Conservation (phyloP, 495 filamentous ascomycete genomes). For the Pseudevernia furfuracea region DNA sequence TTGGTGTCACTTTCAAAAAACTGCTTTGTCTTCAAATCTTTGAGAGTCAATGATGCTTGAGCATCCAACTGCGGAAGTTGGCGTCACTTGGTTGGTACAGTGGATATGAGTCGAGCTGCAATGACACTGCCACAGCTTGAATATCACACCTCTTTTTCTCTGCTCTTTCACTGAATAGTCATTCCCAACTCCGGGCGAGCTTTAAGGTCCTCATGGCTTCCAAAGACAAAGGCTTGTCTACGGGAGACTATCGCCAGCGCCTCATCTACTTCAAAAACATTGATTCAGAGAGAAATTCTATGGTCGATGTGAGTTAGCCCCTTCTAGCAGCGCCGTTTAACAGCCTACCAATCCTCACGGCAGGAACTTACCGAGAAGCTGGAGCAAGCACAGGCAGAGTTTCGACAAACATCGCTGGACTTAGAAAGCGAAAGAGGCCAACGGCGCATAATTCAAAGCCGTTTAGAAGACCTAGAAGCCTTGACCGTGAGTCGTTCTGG, state of each 20-base stretch:
- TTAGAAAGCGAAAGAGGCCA: conserved; percentile 5
- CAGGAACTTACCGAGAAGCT: conserved; percentile 12
- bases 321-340: background rate
- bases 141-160: background rate
- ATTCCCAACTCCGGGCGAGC: background rate
- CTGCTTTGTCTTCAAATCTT: background rate
- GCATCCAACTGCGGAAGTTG: background rate
- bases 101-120: background rate
- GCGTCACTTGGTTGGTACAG: background rate
- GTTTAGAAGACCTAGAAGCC: conserved; percentile 7
- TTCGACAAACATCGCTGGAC: background rate
- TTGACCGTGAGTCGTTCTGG: conserved; percentile 13
- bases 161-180: background rate
- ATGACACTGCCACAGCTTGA: too few relatives aligned
- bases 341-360: background rate
- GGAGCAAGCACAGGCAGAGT: background rate
- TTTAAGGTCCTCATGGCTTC: background rate
- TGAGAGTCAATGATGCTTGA: background rate
- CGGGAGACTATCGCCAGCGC: background rate
- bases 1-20: background rate
- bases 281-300: conserved; percentile 8
- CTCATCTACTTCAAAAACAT: background rate
- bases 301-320: conserved; percentile 6
- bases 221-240: background rate
- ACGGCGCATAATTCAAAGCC: conserved; percentile 4